Evolutionary conservation across 257 asterid genomes (phyloP), one percentile per base, ranked within the genome.

Genomic region (Forsythia suspensa): DNA sequence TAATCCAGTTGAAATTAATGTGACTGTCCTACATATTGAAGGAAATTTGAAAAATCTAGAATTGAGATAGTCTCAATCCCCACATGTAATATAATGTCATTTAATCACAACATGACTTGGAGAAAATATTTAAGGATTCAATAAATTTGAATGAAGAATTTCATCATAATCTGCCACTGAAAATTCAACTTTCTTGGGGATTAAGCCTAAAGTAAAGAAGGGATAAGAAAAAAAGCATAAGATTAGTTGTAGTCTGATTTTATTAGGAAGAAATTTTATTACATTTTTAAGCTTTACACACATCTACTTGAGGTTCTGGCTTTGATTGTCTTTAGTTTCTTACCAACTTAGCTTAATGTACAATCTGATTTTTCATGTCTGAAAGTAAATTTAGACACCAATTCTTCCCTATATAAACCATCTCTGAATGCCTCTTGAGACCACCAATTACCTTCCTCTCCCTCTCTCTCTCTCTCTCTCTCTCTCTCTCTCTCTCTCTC

Each of bases 371-470:
- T 48, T 21, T 10, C 43, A 66, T 15, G 12, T 65, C 6, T 16
- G 11, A 29, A 52, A 8, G 18, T 73, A 38, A 37, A 5, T 3
- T 4, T 10, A 16, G 6, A 15, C n/a, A 40, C 18, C 48, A 42
- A 15, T 59, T 66, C 74, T 29, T 73, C 29, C n/a, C 38, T 36
- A n/a, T 73, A 73, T 79, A 79, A 73, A 73, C 75, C 41, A 4
- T n/a, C 1, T n/a, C 12, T 2, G 4, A 5, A 2, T 12, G 13
- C 15, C 1, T 2, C 66, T 73, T 36, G 8, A 44, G 13, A 73
- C 34, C 34, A 65, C 40, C 37, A 66, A 79, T 20, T 63, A 44
- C 34, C 34, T 29, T 29, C 34, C 34, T 1, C 34, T 2, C 59
- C 8, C 48, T 20, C 13, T 15, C 48, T 63, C 24, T 24, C 24